Evolutionary conservation across 306 rosid species (phyloP), one percentile per base, ranked within the genome.

Genomic region (Cicer pinnatifidum): DNA sequence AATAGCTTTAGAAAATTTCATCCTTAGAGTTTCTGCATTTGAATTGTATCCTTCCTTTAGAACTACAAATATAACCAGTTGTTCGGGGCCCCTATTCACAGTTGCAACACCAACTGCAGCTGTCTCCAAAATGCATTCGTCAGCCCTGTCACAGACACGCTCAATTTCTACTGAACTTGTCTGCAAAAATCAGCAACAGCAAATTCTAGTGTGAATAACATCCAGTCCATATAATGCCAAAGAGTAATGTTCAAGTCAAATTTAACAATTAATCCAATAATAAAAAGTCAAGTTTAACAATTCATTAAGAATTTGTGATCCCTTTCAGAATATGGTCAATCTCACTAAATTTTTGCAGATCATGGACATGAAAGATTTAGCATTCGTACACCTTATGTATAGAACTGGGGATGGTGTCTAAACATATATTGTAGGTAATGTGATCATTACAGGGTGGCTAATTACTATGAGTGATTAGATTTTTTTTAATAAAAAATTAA

Each of bases 141-240:
- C 97, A 9, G 88, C 90, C 39, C 50, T 80, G 57, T 92, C 90
- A 71, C 96, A 89, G 1, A 86, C 85, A 0, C 88, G 89, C 79
- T 92, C 97, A 13, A 92, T 89, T 79, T 92, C 98, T 28, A 90
- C 17, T 0, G 92, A 90, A 83, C 91, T 88, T 58, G 91, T 91
- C 91, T 82, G 84, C 73, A 71, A 15, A 71, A 15, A 60, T 52
- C 82, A 33, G 69, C 75, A 65, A 35, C 71, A 65, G 6, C 13
- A 51, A 68, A 65, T 75, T 83, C 67, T 13, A 13, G 67, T 40
- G 6, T 45, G 64, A 80, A 38, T 1, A 60, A 56, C 63, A 72
- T 16, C 53, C 16, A 67, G 67, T 53, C 52, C 41, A 66, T 43
- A 28, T 56, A 70, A 35, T 60, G 35, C 41, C 16, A 53, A 46